Percentiles rank a stretch among this genome's conserved stretches.
These are phyloP conservation scores for Gossypium trilobum DNA, from an alignment of 441 rosid genomes.

Conservation along the genomic window DNA sequence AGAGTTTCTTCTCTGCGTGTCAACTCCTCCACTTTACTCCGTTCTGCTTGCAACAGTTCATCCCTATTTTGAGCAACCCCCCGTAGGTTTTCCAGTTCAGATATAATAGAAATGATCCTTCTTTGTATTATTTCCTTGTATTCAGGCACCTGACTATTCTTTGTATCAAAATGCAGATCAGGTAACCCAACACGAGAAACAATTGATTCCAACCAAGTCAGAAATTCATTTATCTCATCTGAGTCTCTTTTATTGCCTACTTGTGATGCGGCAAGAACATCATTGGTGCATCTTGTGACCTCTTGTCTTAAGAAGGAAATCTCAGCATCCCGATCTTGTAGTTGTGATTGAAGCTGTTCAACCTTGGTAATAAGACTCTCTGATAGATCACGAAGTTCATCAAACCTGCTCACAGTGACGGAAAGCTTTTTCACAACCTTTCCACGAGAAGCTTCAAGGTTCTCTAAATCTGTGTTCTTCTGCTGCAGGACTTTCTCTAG, in stretches of 20 bases:
- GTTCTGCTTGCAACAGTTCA: conserved; percentile 59
- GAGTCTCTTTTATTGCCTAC: conserved; percentile 46
- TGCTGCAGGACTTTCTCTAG: conserved; percentile 56
- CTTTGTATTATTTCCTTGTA: conserved; percentile 59
- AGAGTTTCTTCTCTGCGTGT: conserved; percentile 52
- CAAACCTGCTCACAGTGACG: conserved; percentile 74
- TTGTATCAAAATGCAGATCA: conserved; percentile 38
- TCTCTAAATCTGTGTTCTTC: conserved; percentile 60
- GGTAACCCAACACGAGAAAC: conserved; percentile 39
- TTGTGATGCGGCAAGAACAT: conserved; percentile 72
- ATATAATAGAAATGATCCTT: conserved; percentile 44
- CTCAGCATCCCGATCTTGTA: conserved; percentile 87
- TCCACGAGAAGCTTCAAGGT: conserved; percentile 72
- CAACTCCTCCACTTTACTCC: conserved; percentile 69
- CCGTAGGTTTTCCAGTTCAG: conserved; percentile 55
- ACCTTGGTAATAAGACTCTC: conserved; percentile 76
- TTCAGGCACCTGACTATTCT: conserved; percentile 29
- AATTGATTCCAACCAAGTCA: conserved; percentile 52
- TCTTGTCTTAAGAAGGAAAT: conserved; percentile 96
- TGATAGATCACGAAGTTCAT: conserved; percentile 92
- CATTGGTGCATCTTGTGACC: conserved; percentile 91
- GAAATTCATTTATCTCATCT: conserved; percentile 48
- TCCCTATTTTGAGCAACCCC: conserved; percentile 52
- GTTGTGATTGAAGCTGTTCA: conserved; percentile 81
- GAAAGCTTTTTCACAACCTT: conserved; percentile 83